phyloP scores from a whole-genome alignment of 176 grass and related monocot genomes.

The Triticum dicoccoides region DNA sequence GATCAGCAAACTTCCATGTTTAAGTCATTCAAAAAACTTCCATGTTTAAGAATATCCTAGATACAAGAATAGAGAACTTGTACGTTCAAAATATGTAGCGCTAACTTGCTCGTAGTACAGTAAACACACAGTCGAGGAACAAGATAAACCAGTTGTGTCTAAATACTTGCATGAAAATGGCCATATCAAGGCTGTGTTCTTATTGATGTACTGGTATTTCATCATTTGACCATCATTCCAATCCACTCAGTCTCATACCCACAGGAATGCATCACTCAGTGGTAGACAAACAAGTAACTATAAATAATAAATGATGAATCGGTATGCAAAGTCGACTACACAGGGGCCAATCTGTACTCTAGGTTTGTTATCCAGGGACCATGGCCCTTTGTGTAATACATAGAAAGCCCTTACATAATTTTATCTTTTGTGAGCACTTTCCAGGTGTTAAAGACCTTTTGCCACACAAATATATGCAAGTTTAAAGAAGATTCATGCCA shows the following conservation, averaged over 20 bases:
- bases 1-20: too few relatives aligned
- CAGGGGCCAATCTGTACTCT: neutral
- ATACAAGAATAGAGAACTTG: neutral
- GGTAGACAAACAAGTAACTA: neutral
- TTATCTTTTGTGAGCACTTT: neutral
- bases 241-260: neutral
- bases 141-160: neutral
- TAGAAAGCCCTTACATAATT: neutral
- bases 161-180: neutral
- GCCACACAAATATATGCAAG: neutral
- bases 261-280: constrained; percentile 6
- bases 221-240: constrained; percentile 5
- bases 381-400: neutral
- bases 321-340: neutral
- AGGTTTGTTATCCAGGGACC: neutral
- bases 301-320: neutral
- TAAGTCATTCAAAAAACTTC: too few relatives aligned
- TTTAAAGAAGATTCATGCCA: neutral
- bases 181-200: neutral
- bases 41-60: too few relatives aligned
- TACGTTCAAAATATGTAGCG: neutral
- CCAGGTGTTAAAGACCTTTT: neutral
- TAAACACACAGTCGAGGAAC: neutral
- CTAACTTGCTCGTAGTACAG: neutral
- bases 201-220: neutral